A percentile compares a stretch with the other conserved stretches of the same genome.
phyloP scores from a whole-genome alignment of 2,329 filamentous ascomycete genomes.

The Parafenestella ontariensis region DNA sequence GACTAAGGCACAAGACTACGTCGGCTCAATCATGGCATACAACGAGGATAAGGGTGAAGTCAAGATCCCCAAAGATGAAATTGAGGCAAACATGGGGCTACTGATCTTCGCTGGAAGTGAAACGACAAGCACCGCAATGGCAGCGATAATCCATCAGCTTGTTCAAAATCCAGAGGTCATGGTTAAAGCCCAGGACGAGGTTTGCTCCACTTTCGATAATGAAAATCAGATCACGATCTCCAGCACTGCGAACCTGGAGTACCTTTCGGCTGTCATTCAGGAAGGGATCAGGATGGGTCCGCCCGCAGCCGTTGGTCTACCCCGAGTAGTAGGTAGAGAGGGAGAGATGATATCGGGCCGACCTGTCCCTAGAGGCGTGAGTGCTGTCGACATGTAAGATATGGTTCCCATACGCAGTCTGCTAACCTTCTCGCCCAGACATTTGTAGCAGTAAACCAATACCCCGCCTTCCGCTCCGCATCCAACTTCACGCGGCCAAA shows the following conservation, averaged over 20 bases:
- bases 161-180: conserved; percentile 19
- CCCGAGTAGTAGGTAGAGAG: conserved; percentile 7
- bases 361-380: conserved; percentile 19
- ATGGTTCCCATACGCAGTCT: background rate
- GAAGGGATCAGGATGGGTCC: conserved; percentile 40
- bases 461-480: conserved; percentile 29
- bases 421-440: conserved; percentile 11
- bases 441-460: conserved; percentile 31
- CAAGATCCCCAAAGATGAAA: conserved; percentile 35
- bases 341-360: conserved; percentile 22
- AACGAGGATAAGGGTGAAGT: conserved; percentile 28
- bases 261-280: conserved; percentile 33
- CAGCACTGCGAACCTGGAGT: conserved; percentile 18
- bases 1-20: conserved; percentile 31
- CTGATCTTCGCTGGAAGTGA: conserved; percentile 51
- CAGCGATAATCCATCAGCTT: conserved; percentile 41
- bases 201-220: conserved; percentile 19
- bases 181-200: conserved; percentile 15
- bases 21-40: conserved; percentile 32
- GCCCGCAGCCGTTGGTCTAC: conserved; percentile 20
- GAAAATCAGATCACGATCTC: conserved; percentile 22
- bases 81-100: conserved; percentile 42
- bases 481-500: conserved; percentile 36
- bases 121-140: conserved; percentile 47
- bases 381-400: conserved; percentile 2